A percentile compares a stretch with the other conserved stretches of the same genome.
phyloP scores from a whole-genome alignment of 2,329 filamentous ascomycete genomes.

The Fusarium sp. region DNA sequence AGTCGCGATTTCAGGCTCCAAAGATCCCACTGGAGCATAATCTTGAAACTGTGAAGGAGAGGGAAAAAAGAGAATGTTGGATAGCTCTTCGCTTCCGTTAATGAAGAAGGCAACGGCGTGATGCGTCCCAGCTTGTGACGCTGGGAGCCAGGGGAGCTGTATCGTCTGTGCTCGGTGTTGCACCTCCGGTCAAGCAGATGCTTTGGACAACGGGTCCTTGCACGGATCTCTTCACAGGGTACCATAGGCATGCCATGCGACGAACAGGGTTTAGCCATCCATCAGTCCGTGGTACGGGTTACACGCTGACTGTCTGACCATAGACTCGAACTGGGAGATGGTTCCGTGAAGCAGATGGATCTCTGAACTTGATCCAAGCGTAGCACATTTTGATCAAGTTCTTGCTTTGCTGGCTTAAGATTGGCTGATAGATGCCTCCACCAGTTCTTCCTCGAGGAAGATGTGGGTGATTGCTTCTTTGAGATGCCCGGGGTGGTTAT shows the following conservation, averaged over 20 bases:
- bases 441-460: not conserved
- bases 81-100: not conserved
- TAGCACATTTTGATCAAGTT: not conserved
- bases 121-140: conserved; percentile 13
- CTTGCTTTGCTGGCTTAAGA: not conserved
- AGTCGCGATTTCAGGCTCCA: not conserved
- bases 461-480: not conserved
- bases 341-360: not conserved
- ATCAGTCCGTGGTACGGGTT: conserved; percentile 31
- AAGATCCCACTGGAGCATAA: not conserved
- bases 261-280: conserved; percentile 35
- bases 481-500: not conserved
- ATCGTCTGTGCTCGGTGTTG: conserved; percentile 29
- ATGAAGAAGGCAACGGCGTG: conserved; percentile 11
- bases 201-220: conserved; percentile 14
- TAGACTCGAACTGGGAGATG: not conserved
- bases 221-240: conserved; percentile 27
- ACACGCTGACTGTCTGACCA: conserved; percentile 19
- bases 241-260: conserved; percentile 33
- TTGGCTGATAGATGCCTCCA: not conserved
- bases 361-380: not conserved
- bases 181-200: conserved; percentile 23
- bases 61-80: conserved; percentile 5
- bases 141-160: not conserved
- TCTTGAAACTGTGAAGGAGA: not conserved